Conservation (phyloP, 2,329 filamentous ascomycete genomes). For the Pleurostoma richardsiae region DNA sequence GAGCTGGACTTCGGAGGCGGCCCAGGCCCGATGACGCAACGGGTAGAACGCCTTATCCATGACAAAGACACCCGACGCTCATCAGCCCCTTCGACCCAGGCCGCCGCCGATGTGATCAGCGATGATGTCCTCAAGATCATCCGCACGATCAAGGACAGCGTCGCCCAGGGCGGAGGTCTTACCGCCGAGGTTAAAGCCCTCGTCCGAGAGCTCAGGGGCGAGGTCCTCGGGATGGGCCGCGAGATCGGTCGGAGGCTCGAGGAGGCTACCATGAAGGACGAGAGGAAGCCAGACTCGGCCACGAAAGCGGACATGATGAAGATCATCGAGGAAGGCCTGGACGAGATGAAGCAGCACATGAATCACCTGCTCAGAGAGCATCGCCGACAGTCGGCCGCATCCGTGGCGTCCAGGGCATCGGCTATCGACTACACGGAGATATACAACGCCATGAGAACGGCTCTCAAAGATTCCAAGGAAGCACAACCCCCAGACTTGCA, state of each 20-base stretch:
- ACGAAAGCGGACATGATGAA: constrained; percentile 67
- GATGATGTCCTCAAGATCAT: constrained; percentile 82
- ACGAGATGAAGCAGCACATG: constrained; percentile 80
- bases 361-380: constrained; percentile 73
- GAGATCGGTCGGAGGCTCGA: constrained; percentile 86
- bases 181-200: constrained; percentile 90
- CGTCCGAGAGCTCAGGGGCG: constrained; percentile 82
- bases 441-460: constrained; percentile 77
- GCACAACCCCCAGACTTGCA: constrained; percentile 49
- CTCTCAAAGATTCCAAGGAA: constrained; percentile 58
- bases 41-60: constrained; percentile 39
- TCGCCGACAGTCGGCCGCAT: constrained; percentile 61
- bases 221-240: constrained; percentile 90
- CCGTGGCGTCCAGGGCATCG: constrained; percentile 55
- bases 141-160: constrained; percentile 83
- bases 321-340: constrained; percentile 75
- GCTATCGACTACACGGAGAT: constrained; percentile 75
- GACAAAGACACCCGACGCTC: constrained; percentile 34
- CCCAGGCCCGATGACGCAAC: constrained; percentile 28
- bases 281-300: constrained; percentile 42
- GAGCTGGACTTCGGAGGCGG: constrained; percentile 26
- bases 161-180: constrained; percentile 80
- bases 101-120: constrained; percentile 53
- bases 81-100: constrained; percentile 37
- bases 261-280: constrained; percentile 46